Evolutionary conservation across 495 filamentous ascomycete species (phyloP), one percentile per base, ranked within the genome.

Genomic region (Penicillium cosmopolitanum): DNA sequence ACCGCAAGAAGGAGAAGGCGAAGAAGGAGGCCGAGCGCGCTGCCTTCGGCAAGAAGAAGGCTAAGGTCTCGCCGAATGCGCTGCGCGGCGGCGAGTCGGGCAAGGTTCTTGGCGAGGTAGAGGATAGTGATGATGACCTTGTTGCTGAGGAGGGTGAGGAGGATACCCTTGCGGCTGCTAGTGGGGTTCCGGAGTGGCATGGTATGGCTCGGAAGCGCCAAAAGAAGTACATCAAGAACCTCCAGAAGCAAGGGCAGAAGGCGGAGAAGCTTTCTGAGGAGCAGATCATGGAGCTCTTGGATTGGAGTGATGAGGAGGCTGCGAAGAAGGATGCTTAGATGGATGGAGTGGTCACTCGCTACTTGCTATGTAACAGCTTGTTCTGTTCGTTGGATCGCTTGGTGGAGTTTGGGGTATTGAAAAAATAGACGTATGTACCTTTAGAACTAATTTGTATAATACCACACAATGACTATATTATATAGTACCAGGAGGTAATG

Each of bases 81-180:
- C 79, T 90, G 57, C 84, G 86, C 59, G 65, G 82, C 73, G 71
- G 87, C 62, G 50, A 72, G 65, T 66, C 76, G 70, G 71, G 84
- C 19, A 73, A 74, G 70, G 70, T 76, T 47, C 62, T 75, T 2
- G 75, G 72, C 3, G 74, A 77, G 58, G 71, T 74, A 8, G 71
- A 82, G 40, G 75, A 78, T 28, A 76, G 75, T n/a, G 79, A 79
- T 62, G 76, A 77, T 47, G 75, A 87, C 63, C 71, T 87, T 40
- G 87, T 88, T 65, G 82, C 87, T 55, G 87, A 89, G 65, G 82
- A 87, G 54, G 87, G 83, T 68, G 87, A 88, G 66, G 77, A 71
- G 51, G 68, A 63, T 52, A 40, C 71, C 18, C 66, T 77, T 60
- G 73, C 72, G 16, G 66, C 68, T 44, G 78, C 77, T n/a, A 78